Percentiles rank a stretch among this genome's conserved stretches.
Evolutionary conservation across 805 yeast species (phyloP).

Genomic region (Kodamaea sagamina): DNA sequence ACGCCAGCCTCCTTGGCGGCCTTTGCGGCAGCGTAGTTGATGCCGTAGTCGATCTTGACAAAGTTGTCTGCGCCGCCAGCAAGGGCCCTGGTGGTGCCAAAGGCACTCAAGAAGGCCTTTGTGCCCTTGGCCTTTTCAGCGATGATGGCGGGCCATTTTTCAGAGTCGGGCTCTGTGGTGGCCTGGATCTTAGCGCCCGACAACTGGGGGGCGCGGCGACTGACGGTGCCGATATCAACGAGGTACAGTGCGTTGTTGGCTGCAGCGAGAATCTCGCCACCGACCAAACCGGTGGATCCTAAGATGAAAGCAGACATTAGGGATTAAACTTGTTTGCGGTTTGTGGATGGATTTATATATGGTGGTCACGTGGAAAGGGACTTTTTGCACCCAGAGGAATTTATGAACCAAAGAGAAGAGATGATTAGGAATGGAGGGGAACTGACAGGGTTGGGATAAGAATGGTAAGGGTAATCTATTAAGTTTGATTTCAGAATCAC

Average conservation of each 20-base stretch:
- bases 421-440: too few species aligned
- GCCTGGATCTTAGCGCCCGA: constrained; percentile 34
- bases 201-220: constrained; percentile 48
- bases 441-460: too few species aligned
- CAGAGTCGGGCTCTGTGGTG: constrained; percentile 47
- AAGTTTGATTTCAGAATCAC: too few species aligned
- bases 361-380: too few species aligned
- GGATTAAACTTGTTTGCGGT: neutral
- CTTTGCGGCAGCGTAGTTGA: constrained; percentile 66
- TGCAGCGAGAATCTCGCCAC: constrained; percentile 53
- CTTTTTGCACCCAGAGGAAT: too few species aligned
- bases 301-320: constrained; percentile 27
- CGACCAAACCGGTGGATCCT: constrained; percentile 84
- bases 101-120: constrained; percentile 57
- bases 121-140: constrained; percentile 31
- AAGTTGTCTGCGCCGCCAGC: constrained; percentile 78
- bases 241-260: constrained; percentile 41
- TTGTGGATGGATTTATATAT: neutral
- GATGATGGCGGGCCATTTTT: constrained; percentile 52
- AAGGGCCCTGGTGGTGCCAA: constrained; percentile 72
- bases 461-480: too few species aligned
- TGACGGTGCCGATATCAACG: constrained; percentile 47
- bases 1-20: constrained; percentile 73
- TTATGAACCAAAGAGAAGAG: too few species aligned
- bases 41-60: constrained; percentile 70